A percentile compares a stretch with the other conserved stretches of the same genome.
Evolutionary conservation across 495 filamentous ascomycete species (phyloP).

Genomic region (Neurospora tetraspora): DNA sequence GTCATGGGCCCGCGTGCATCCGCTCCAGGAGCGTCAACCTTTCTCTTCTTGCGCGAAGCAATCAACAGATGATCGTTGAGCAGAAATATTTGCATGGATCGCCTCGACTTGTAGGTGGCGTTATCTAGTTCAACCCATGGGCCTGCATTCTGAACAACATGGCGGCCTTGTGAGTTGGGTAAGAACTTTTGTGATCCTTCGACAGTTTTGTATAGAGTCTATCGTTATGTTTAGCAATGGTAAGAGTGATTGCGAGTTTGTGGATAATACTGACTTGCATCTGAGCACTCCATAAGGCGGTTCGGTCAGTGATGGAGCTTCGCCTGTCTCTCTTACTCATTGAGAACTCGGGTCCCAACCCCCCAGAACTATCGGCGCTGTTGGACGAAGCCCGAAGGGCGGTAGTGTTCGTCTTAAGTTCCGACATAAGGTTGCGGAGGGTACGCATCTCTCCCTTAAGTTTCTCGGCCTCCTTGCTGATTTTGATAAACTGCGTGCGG

Average conservation of each 20-base stretch:
- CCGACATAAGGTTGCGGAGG: constrained; percentile 77
- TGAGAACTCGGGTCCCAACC: constrained; percentile 29
- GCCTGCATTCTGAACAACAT: constrained; percentile 81
- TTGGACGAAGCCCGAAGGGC: constrained; percentile 62
- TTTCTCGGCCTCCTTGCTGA: constrained; percentile 97
- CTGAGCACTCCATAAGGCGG: constrained; percentile 89
- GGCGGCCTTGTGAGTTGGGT: constrained; percentile 79
- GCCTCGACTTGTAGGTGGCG: constrained; percentile 84
- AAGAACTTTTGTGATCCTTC: constrained; percentile 96
- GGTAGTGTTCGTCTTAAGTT: constrained; percentile 64
- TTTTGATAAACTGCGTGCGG: constrained; percentile 96
- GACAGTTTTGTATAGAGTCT: constrained; percentile 81
- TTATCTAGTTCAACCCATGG: constrained; percentile 95
- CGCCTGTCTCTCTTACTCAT: constrained; percentile 59
- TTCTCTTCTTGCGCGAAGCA: constrained; percentile 83
- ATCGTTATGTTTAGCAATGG: background rate
- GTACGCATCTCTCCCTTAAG: constrained; percentile 93
- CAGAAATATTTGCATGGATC: constrained; percentile 79
- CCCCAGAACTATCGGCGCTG: constrained; percentile 12
- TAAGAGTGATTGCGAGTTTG: no score
- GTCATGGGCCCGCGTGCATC: constrained; percentile 52
- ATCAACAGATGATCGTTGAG: constrained; percentile 92
- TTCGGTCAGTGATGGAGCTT: constrained; percentile 86
- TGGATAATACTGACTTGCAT: constrained; percentile 36
- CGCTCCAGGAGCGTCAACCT: constrained; percentile 54